A percentile compares a stretch with the other conserved stretches of the same genome.
Evolutionary conservation across 345 rosid species (phyloP).

Genomic region (Moringa oleifera): DNA sequence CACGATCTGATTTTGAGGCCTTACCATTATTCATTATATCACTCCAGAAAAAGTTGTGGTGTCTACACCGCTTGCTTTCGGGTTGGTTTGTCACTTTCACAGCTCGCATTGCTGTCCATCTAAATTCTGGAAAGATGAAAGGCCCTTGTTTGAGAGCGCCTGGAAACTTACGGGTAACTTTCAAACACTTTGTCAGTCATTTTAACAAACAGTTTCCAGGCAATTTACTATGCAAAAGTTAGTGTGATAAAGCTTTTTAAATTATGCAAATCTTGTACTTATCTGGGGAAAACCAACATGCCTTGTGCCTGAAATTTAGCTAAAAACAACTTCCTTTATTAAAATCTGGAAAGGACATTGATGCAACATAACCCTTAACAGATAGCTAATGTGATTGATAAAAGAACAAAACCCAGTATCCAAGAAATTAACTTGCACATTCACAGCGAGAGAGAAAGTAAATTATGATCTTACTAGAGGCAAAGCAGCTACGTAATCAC

Average conservation of each 20-base stretch:
- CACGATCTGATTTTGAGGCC: conserved; percentile 33
- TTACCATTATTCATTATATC: conserved; percentile 14
- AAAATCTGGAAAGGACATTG: not conserved
- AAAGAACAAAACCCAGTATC: too few species aligned
- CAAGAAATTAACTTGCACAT: too few species aligned
- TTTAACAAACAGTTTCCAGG: not conserved
- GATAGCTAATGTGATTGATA: too few species aligned
- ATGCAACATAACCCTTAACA: too few species aligned
- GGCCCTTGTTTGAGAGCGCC: conserved; percentile 32
- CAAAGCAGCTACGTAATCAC: too few species aligned
- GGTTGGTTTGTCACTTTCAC: conserved; percentile 45
- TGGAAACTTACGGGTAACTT: conserved; percentile 19
- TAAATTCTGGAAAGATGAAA: conserved; percentile 21
- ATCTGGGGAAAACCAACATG: not conserved
- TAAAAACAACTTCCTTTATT: not conserved
- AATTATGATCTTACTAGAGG: too few species aligned
- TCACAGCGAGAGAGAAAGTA: too few species aligned
- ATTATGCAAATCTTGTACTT: not conserved
- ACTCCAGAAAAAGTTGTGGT: conserved; percentile 19
- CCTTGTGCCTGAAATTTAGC: not conserved
- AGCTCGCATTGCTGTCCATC: conserved; percentile 21
- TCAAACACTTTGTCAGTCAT: not conserved
- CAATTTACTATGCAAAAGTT: too few species aligned
- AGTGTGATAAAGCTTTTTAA: too few species aligned
- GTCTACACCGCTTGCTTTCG: conserved; percentile 25